Evolutionary conservation across 108 stramenopile species (phyloP).

Genomic region (Stephanodiscus triporus): DNA sequence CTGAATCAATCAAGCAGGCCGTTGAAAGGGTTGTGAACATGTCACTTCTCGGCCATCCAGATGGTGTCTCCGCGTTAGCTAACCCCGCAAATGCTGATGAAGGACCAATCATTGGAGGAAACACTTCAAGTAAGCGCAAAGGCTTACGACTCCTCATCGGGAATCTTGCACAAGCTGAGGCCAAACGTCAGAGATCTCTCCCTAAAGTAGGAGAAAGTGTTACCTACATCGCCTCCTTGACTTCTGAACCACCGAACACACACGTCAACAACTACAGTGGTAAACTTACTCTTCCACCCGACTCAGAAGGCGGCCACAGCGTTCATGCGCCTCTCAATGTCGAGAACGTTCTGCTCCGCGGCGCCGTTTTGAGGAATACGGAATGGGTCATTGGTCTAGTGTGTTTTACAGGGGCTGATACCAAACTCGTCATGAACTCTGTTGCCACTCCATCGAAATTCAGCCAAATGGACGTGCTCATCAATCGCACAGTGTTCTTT

Average conservation of each 20-base stretch:
- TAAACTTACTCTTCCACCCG: slow-evolving; percentile 71
- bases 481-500: slow-evolving; percentile 78
- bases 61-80: slow-evolving; percentile 53
- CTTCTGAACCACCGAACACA: slow-evolving; percentile 88
- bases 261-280: slow-evolving; percentile 92
- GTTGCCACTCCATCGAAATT: slow-evolving; percentile 92
- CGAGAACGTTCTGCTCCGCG: slow-evolving; percentile 91
- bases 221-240: slow-evolving; percentile 62
- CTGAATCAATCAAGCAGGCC: slow-evolving; percentile 71
- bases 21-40: slow-evolving; percentile 69
- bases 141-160: slow-evolving; percentile 10
- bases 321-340: slow-evolving; percentile 78
- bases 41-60: slow-evolving; percentile 66
- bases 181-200: not conserved
- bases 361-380: slow-evolving; percentile 94
- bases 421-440: slow-evolving; percentile 92
- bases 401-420: slow-evolving; percentile 95
- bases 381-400: slow-evolving; percentile 95
- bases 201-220: slow-evolving; percentile 24
- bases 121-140: slow-evolving; percentile 1
- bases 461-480: slow-evolving; percentile 85
- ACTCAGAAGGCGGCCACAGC: slow-evolving; percentile 43
- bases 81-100: slow-evolving; percentile 66
- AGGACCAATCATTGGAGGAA: slow-evolving; percentile 15
- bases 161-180: slow-evolving; percentile 14